These are phyloP conservation scores for Phaffia tasmanica DNA, from an alignment of 768 basidiomycete genomes.

Conservation along the genomic window DNA sequence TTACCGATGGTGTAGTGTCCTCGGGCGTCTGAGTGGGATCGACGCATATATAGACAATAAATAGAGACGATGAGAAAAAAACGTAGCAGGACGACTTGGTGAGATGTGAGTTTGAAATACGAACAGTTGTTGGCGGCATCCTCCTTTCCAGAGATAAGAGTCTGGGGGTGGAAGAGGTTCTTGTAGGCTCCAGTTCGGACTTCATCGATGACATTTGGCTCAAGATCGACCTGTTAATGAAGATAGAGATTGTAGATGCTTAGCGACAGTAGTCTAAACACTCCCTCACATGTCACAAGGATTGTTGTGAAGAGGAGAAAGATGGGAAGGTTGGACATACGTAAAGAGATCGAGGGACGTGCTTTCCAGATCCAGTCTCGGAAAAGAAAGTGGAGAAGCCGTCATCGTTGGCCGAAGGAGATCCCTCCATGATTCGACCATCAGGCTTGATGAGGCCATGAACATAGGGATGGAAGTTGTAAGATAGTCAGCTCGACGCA, in stretches of 20 bases:
- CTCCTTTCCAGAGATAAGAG: slow-evolving; percentile 95
- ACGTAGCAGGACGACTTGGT: slow-evolving; percentile 26
- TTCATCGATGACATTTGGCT: slow-evolving; percentile 96
- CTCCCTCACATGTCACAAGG: background rate
- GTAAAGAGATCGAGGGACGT: slow-evolving; percentile 95
- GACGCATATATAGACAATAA: slow-evolving; percentile 22
- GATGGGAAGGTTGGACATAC: slow-evolving; percentile 39
- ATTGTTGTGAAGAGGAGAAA: background rate
- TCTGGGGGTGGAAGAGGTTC: slow-evolving; percentile 95
- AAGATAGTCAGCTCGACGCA: no score
- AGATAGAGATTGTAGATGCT: background rate
- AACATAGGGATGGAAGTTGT: background rate
- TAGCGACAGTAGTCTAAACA: background rate
- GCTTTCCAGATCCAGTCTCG: slow-evolving; percentile 92
- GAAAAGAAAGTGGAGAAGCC: slow-evolving; percentile 99
- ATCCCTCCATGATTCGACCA: slow-evolving; percentile 72
- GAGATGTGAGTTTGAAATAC: slow-evolving; percentile 32
- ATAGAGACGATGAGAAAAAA: slow-evolving; percentile 14
- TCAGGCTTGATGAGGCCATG: slow-evolving; percentile 56
- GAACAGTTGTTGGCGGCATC: slow-evolving; percentile 99
- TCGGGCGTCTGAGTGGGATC: slow-evolving; percentile 62
- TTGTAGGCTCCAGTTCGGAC: slow-evolving; percentile 91
- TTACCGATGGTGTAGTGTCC: slow-evolving; percentile 99
- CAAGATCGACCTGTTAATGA: slow-evolving; percentile 41
- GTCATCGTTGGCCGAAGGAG: slow-evolving; percentile 63